These are phyloP conservation scores for Cyclotella atomus DNA, from an alignment of 108 stramenopile genomes.

Conservation along the genomic window DNA sequence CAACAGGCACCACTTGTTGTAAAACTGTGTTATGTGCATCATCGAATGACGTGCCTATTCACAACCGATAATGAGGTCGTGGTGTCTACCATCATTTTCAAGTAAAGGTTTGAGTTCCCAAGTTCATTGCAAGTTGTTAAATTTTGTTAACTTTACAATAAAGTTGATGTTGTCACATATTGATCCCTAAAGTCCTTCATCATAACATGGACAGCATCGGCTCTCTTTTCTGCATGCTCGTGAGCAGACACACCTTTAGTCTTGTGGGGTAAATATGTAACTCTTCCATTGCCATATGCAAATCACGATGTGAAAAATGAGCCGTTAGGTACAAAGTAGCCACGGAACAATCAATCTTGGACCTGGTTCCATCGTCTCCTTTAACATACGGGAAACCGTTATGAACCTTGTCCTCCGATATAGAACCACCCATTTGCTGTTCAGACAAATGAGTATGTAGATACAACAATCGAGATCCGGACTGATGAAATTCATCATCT, in stretches of 20 bases:
- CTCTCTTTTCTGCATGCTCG: constrained; percentile 11
- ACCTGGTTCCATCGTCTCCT: neutral
- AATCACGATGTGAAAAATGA: constrained; percentile 11
- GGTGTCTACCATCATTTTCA: too few species aligned
- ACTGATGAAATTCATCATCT: constrained; percentile 12
- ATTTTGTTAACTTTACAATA: too few species aligned
- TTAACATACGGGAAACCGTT: neutral
- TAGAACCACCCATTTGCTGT: neutral
- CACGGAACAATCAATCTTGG: neutral
- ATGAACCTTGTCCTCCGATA: neutral
- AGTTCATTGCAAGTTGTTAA: too few species aligned
- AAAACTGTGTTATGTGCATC: too few species aligned
- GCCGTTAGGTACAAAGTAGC: neutral
- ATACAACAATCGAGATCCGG: constrained; percentile 9
- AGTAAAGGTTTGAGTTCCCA: too few species aligned
- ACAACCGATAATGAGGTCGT: too few species aligned
- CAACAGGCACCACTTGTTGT: too few species aligned
- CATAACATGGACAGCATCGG: constrained; percentile 2
- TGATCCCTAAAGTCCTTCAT: neutral
- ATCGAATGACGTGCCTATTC: too few species aligned
- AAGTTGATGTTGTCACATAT: too few species aligned
- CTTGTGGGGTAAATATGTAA: constrained; percentile 2
- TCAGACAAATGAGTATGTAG: constrained; percentile 6
- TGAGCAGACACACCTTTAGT: neutral
- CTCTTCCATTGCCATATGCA: neutral